Percentiles rank a stretch among this genome's conserved stretches.
These are phyloP conservation scores for Stachybotrys chartarum DNA, from an alignment of 2,329 filamentous ascomycete genomes.

Conservation along the genomic window DNA sequence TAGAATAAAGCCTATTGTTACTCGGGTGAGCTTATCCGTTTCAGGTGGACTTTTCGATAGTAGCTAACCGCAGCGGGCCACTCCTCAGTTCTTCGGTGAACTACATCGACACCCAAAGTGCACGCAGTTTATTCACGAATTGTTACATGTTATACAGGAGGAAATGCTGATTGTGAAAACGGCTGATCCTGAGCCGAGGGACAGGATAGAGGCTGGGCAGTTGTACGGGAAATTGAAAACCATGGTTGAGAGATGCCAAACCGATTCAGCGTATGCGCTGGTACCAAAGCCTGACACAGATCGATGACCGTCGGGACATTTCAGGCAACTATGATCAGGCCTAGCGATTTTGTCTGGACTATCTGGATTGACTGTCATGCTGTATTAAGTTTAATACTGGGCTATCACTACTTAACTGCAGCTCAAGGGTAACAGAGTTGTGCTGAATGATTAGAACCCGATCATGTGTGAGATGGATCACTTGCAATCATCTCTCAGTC, in stretches of 20 bases:
- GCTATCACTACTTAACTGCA: too few relatives aligned
- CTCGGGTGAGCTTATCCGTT: not conserved
- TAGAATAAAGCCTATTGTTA: not conserved
- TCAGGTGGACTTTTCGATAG: not conserved
- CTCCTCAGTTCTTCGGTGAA: not conserved
- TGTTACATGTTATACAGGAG: not conserved
- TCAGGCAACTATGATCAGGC: too few relatives aligned
- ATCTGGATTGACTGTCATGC: too few relatives aligned
- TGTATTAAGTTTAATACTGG: too few relatives aligned
- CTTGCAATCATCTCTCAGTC: not conserved
- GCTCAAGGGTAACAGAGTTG: too few relatives aligned
- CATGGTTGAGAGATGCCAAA: not conserved
- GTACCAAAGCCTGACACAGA: not conserved
- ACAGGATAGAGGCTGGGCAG: not conserved
- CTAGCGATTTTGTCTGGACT: too few relatives aligned
- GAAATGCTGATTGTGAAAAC: not conserved
- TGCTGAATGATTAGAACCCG: too few relatives aligned
- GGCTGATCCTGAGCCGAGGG: not conserved
- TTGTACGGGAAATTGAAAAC: not conserved
- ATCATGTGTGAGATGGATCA: too few relatives aligned
- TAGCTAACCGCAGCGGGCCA: not conserved
- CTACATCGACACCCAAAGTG: not conserved
- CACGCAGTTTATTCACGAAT: not conserved
- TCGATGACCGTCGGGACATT: too few relatives aligned
- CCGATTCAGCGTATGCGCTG: not conserved